phyloP scores from a whole-genome alignment of 1,284 basidiomycete genomes.

The Takashimella tepidaria region DNA sequence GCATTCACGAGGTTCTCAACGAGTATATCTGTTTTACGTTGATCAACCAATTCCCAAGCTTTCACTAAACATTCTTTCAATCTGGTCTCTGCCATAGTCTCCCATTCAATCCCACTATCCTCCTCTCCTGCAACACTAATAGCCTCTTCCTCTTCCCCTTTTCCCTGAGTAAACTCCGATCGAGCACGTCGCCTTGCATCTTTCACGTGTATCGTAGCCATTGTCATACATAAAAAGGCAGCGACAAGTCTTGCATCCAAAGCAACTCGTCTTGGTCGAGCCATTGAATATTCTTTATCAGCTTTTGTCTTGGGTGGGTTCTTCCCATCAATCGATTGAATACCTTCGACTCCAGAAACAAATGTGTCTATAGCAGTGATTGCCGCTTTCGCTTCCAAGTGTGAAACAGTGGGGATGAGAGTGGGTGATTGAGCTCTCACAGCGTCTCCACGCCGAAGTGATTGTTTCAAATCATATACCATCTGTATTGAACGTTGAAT shows the following conservation, averaged over 20 bases:
- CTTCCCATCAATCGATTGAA: neutral
- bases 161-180: slow-evolving; percentile 13
- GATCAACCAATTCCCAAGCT: slow-evolving; percentile 8
- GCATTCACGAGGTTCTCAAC: slow-evolving; percentile 1
- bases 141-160: too few species aligned
- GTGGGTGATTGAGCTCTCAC: neutral
- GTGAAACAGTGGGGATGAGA: neutral
- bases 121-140: slow-evolving; percentile 17
- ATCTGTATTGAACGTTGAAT: neutral
- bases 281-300: slow-evolving; percentile 7
- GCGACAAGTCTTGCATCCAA: slow-evolving; percentile 21
- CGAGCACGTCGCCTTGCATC: slow-evolving; percentile 20
- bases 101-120: slow-evolving; percentile 14
- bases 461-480: neutral
- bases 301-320: slow-evolving; percentile 7
- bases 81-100: slow-evolving; percentile 9
- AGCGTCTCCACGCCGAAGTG: neutral
- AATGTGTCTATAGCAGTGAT: neutral
- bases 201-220: slow-evolving; percentile 23
- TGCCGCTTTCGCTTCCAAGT: neutral
- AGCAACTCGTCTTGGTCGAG: slow-evolving; percentile 19
- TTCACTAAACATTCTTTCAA: slow-evolving; percentile 9
- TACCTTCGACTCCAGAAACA: neutral
- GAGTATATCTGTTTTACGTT: slow-evolving; percentile 10
- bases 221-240: slow-evolving; percentile 22